Conservation (phyloP, 208 protist genomes). For the Trypanosoma lewisi region DNA sequence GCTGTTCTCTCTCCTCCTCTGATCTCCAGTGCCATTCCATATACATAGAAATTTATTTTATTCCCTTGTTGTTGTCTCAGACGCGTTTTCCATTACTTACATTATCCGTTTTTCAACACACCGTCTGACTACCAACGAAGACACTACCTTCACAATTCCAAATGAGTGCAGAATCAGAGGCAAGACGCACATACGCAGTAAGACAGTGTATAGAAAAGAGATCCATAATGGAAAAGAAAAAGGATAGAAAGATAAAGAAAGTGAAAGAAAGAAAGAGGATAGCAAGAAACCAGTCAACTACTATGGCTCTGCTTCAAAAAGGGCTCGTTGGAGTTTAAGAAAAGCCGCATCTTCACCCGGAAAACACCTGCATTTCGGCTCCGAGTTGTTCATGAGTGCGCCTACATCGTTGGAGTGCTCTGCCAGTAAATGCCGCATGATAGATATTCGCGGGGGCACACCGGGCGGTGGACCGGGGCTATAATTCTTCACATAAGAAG, state of each 20-base stretch:
- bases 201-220: not conserved
- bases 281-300: not conserved
- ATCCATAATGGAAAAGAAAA: constrained; percentile 1
- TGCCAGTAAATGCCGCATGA: constrained; percentile 20
- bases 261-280: constrained; percentile 7
- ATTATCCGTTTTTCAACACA: no score
- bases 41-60: no score
- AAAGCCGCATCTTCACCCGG: constrained; percentile 23
- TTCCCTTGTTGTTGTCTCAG: no score
- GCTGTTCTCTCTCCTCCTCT: no score
- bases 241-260: not conserved
- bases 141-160: no score
- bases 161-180: not conserved
- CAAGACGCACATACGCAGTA: not conserved
- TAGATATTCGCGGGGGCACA: constrained; percentile 19
- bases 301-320: not conserved
- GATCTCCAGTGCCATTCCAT: no score
- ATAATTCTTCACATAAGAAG: not conserved
- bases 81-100: no score
- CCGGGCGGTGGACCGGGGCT: constrained; percentile 12
- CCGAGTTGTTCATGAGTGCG: not conserved
- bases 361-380: constrained; percentile 2
- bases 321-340: constrained; percentile 14
- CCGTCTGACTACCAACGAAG: no score
- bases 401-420: constrained; percentile 14